Conservation (phyloP, 768 basidiomycete genomes). For the Fomitopsis serialis region DNA sequence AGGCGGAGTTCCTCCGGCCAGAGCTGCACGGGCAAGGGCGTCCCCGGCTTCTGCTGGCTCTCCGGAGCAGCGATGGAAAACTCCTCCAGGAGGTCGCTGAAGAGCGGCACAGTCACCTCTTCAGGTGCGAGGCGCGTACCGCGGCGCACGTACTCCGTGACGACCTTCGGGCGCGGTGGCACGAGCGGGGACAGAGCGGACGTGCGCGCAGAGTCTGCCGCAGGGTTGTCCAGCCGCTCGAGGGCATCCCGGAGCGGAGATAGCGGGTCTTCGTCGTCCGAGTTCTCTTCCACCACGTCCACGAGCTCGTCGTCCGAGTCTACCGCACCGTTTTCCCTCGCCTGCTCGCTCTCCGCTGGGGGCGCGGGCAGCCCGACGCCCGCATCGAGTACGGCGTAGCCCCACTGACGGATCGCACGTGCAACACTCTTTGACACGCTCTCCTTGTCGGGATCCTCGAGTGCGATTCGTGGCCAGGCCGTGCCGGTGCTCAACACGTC, state of each 20-base stretch:
- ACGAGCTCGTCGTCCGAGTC: conserved; percentile 57
- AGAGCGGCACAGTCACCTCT: conserved; percentile 42
- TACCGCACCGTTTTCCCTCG: conserved; percentile 29
- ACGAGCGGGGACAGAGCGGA: conserved; percentile 27
- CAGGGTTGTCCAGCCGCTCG: conserved; percentile 46
- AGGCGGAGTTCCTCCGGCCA: conserved; percentile 46
- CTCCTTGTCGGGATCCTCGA: conserved; percentile 75
- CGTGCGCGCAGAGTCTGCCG: conserved; percentile 23
- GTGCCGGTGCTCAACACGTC: conserved; percentile 59
- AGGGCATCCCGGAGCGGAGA: conserved; percentile 68
- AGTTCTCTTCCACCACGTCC: conserved; percentile 26
- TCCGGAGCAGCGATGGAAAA: conserved; percentile 7
- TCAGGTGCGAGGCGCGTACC: conserved; percentile 63
- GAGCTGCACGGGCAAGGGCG: conserved; percentile 41
- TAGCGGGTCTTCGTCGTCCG: conserved; percentile 45
- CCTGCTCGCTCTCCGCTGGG: conserved; percentile 17
- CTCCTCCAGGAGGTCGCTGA: conserved; percentile 43
- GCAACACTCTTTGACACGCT: conserved; percentile 60
- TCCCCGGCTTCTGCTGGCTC: conserved; percentile 16
- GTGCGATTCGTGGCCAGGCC: conserved; percentile 67
- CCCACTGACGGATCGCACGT: conserved; percentile 57
- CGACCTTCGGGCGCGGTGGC: conserved; percentile 18
- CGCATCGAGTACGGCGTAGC: conserved; percentile 64
- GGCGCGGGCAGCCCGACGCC: conserved; percentile 42
- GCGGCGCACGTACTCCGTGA: conserved; percentile 61